These are phyloP conservation scores for Aspergillus terreus DNA, from an alignment of 2,329 filamentous ascomycete genomes.

Conservation along the genomic window DNA sequence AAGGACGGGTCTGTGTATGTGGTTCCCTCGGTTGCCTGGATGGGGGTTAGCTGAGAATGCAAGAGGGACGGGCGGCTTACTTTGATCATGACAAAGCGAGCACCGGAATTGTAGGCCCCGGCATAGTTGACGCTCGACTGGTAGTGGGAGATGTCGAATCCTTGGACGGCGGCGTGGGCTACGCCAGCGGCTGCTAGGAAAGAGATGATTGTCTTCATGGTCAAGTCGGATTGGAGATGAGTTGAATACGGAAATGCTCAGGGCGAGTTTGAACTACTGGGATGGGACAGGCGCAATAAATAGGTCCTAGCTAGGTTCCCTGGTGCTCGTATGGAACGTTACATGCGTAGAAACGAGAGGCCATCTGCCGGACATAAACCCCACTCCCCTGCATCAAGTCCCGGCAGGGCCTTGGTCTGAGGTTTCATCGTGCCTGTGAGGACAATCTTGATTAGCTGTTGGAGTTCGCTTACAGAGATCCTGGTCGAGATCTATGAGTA, in stretches of 20 bases:
- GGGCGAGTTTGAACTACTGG: too few relatives aligned
- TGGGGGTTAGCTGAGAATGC: not conserved
- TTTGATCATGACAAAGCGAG: slow-evolving; percentile 35
- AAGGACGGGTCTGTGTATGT: slow-evolving; percentile 45
- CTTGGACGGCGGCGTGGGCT: slow-evolving; percentile 24
- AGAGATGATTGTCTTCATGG: slow-evolving; percentile 17
- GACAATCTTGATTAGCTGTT: not conserved
- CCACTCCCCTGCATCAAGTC: not conserved
- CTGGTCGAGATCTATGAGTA: not conserved
- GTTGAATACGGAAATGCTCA: too few relatives aligned
- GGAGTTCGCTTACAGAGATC: not conserved
- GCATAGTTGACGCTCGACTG: slow-evolving; percentile 26
- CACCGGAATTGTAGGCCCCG: slow-evolving; percentile 24
- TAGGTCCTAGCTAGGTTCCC: too few relatives aligned
- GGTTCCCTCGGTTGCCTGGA: slow-evolving; percentile 51
- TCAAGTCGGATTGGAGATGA: not conserved
- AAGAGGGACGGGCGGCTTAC: slow-evolving; percentile 7
- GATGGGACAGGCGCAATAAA: too few relatives aligned
- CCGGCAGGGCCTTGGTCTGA: not conserved
- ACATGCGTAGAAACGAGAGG: too few relatives aligned
- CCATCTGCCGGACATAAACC: not conserved
- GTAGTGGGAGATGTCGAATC: slow-evolving; percentile 32
- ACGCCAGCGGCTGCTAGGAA: slow-evolving; percentile 16
- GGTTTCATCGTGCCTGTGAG: not conserved
- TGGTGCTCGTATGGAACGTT: too few relatives aligned